Percentiles rank a stretch among this genome's conserved stretches.
phyloP scores from a whole-genome alignment of 140 eudicot species.

The Ambrosia hybrid region DNA sequence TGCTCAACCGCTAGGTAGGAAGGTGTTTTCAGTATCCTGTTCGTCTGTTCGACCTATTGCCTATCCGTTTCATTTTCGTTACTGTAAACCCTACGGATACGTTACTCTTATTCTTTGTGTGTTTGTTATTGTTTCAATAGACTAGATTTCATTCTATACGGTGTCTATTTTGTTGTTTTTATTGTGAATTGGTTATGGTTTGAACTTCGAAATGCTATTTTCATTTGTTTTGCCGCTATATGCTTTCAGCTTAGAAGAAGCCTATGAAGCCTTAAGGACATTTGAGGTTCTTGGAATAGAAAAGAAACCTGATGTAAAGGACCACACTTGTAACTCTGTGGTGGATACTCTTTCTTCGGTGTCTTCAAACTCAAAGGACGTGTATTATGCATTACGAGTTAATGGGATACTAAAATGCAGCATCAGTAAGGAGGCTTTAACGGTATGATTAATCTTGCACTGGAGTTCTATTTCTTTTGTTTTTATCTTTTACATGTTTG shows the following conservation, averaged over 20 bases:
- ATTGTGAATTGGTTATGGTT: too few relatives aligned
- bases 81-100: background rate
- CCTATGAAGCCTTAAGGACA: conserved; percentile 74
- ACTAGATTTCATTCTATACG: background rate
- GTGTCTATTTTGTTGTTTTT: conserved; percentile 11
- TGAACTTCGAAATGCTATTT: too few relatives aligned
- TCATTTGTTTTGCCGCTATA: too few relatives aligned
- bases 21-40: too few relatives aligned
- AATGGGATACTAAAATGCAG: conserved; percentile 65
- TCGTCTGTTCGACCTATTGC: too few relatives aligned
- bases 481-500: background rate
- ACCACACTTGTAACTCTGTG: conserved; percentile 56
- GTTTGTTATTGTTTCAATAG: conserved; percentile 1
- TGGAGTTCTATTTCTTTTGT: background rate
- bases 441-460: conserved; percentile 43
- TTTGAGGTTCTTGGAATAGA: conserved; percentile 71
- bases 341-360: conserved; percentile 48
- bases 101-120: background rate
- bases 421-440: conserved; percentile 40
- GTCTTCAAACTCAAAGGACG: conserved; percentile 62
- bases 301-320: conserved; percentile 43
- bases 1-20: too few relatives aligned
- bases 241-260: conserved; percentile 71
- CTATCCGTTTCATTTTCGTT: too few relatives aligned
- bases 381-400: conserved; percentile 60